These are phyloP conservation scores for Petunia secreta DNA, from an alignment of 257 asterid species.

Conservation along the genomic window DNA sequence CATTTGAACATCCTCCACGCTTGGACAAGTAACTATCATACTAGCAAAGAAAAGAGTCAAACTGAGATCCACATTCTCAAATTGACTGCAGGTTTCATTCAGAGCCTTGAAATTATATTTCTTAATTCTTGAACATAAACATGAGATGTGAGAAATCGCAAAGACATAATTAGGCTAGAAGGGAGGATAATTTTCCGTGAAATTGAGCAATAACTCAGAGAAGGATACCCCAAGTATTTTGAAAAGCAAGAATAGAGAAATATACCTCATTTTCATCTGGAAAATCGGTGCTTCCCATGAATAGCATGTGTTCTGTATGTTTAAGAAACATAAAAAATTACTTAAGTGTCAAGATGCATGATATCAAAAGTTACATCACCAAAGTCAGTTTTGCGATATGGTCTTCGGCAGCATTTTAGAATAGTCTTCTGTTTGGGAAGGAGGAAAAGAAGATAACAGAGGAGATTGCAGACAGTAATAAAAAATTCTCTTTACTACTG, in stretches of 20 bases:
- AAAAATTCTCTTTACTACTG: neutral
- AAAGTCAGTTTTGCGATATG: neutral
- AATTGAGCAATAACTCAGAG: neutral
- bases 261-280: conserved; percentile 99
- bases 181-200: neutral
- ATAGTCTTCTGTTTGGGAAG: neutral
- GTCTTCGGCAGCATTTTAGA: neutral
- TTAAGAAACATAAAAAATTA: conserved; percentile 29
- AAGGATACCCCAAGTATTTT: neutral
- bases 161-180: neutral
- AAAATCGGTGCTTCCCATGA: conserved; percentile 94
- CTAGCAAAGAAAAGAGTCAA: conserved; percentile 63
- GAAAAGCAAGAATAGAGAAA: conserved; percentile 20
- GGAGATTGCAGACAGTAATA: conserved; percentile 1
- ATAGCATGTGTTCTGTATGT: conserved; percentile 97
- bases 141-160: conserved; percentile 10
- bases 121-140: neutral
- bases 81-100: neutral
- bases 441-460: conserved; percentile 8
- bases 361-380: neutral
- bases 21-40: conserved; percentile 97
- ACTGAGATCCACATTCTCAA: conserved; percentile 28
- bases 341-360: conserved; percentile 1
- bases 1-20: conserved; percentile 99
- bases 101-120: neutral